A percentile compares a stretch with the other conserved stretches of the same genome.
phyloP scores from a whole-genome alignment of 1,284 basidiomycete species.

The Apiotrichum mycotoxinovorans region DNA sequence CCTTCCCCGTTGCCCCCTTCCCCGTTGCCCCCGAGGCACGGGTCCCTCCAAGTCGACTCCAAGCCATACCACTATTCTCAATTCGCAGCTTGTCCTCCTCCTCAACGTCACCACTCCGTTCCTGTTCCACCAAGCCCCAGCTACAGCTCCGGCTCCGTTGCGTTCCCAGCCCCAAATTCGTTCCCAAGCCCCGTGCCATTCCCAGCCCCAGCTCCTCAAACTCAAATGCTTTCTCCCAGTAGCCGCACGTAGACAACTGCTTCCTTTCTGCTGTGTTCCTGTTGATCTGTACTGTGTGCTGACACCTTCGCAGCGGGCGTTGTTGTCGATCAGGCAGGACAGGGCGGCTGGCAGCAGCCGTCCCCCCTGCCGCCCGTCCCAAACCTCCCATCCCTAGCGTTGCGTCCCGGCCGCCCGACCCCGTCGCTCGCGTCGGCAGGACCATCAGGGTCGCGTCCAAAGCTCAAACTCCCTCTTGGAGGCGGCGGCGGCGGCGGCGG shows the following conservation, averaged over 20 bases:
- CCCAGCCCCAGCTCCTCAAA: neutral
- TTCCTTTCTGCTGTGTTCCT: neutral
- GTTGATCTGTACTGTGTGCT: neutral
- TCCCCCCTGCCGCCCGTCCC: slow-evolving; percentile 8
- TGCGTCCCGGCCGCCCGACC: slow-evolving; percentile 2
- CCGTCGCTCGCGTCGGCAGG: slow-evolving; percentile 19
- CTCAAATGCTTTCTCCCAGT: too few species aligned
- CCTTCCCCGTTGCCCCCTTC: too few species aligned
- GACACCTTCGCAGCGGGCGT: slow-evolving; percentile 34
- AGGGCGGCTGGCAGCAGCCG: slow-evolving; percentile 45
- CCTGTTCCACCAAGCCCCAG: too few species aligned
- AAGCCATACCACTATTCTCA: neutral
- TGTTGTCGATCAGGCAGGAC: slow-evolving; percentile 43
- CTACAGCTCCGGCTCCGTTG: neutral
- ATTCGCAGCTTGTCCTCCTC: neutral
- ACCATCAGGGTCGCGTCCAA: slow-evolving; percentile 28
- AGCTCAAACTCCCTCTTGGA: slow-evolving; percentile 25
- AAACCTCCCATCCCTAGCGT: slow-evolving; percentile 10
- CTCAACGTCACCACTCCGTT: neutral
- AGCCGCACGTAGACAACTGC: neutral
- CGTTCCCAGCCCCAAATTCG: neutral
- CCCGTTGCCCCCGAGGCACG: neutral
- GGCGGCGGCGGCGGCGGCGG: neutral
- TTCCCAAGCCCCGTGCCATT: neutral
- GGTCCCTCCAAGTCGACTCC: neutral